phyloP scores from a whole-genome alignment of 306 rosid genomes.

The Cucumis hystrix region DNA sequence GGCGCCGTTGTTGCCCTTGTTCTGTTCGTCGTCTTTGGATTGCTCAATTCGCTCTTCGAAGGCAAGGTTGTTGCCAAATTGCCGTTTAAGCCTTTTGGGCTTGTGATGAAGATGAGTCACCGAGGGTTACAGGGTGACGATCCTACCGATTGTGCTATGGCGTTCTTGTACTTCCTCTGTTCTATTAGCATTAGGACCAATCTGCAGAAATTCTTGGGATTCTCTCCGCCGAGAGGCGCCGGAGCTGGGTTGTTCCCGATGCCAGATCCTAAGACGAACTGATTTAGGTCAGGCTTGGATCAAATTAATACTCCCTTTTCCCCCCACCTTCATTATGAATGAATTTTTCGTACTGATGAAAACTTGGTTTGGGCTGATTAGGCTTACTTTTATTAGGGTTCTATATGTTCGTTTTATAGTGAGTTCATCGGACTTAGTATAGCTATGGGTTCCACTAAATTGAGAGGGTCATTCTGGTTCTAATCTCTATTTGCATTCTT shows the following conservation, averaged over 20 bases:
- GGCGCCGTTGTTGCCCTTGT: conserved; percentile 98
- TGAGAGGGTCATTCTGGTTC: background rate
- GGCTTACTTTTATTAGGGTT: conserved; percentile 1
- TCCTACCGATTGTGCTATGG: conserved; percentile 93
- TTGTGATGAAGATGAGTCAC: conserved; percentile 94
- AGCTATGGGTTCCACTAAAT: background rate
- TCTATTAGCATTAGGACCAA: conserved; percentile 89
- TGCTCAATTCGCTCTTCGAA: conserved; percentile 82
- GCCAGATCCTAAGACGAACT: conserved; percentile 94
- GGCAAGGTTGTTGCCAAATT: conserved; percentile 85
- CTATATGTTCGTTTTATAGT: background rate
- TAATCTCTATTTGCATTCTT: background rate
- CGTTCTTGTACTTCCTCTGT: conserved; percentile 85
- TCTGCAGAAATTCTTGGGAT: conserved; percentile 93
- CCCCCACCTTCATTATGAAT: background rate
- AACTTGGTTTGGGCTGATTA: background rate
- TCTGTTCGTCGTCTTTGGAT: conserved; percentile 85
- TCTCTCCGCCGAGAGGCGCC: conserved; percentile 87
- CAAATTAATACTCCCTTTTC: background rate
- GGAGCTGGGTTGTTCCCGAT: conserved; percentile 75
- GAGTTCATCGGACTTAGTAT: background rate
- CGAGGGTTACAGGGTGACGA: conserved; percentile 81
- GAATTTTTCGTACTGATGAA: background rate
- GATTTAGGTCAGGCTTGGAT: conserved; percentile 13
- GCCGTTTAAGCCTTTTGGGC: conserved; percentile 71